phyloP scores from a whole-genome alignment of 441 rosid genomes.

The Pelargonium australe region DNA sequence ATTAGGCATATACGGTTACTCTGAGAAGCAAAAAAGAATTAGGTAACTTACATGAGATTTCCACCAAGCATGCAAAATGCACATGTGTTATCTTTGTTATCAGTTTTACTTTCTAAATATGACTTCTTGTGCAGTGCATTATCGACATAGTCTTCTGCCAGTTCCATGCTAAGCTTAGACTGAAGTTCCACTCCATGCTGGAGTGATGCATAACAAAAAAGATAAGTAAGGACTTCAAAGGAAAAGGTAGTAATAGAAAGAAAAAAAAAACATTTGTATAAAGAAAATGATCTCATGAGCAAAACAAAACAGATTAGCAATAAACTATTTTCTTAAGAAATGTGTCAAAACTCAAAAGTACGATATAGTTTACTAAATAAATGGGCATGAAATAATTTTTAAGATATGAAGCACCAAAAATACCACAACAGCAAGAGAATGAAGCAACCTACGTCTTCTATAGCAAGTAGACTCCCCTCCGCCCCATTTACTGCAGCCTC shows the following conservation, averaged over 20 bases:
- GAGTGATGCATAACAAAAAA: constrained; percentile 3
- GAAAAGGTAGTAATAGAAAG: background rate
- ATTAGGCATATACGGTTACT: background rate
- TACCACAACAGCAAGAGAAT: background rate
- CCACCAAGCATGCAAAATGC: background rate
- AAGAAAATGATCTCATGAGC: too few relatives aligned
- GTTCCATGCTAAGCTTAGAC: constrained; percentile 1
- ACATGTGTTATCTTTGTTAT: background rate
- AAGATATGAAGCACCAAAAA: background rate
- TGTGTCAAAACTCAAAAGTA: background rate
- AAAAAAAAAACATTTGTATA: background rate
- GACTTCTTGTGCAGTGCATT: constrained; percentile 8
- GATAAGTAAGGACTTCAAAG: background rate
- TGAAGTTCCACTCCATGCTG: constrained; percentile 12
- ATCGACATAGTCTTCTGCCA: constrained; percentile 4
- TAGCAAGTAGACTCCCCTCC: background rate
- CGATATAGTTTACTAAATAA: too few relatives aligned
- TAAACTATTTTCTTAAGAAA: background rate
- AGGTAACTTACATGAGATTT: background rate
- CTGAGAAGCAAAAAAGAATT: background rate
- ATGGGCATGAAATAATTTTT: background rate
- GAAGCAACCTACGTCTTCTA: background rate
- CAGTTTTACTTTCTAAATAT: background rate
- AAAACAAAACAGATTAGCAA: background rate
- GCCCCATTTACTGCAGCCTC: background rate